A percentile compares a stretch with the other conserved stretches of the same genome.
phyloP scores from a whole-genome alignment of 1,284 basidiomycete genomes.

The Trametes polyzona region DNA sequence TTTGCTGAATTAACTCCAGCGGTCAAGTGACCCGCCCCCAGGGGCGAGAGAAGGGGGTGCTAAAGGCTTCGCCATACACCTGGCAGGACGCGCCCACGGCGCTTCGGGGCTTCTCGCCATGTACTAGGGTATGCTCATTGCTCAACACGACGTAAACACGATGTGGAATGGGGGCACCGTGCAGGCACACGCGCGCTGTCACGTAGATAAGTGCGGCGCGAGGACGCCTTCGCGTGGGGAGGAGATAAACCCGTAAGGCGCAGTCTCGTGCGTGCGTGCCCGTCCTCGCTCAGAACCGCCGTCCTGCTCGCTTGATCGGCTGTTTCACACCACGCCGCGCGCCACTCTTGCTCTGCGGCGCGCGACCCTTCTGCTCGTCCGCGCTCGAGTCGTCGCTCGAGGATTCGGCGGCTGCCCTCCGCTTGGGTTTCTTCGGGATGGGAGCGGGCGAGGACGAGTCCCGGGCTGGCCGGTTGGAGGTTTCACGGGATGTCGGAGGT shows the following conservation, averaged over 20 bases:
- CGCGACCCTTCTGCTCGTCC: constrained; percentile 46
- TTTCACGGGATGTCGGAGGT: constrained; percentile 9
- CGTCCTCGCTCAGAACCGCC: constrained; percentile 69
- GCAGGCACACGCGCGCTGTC: constrained; percentile 15
- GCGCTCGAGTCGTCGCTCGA: constrained; percentile 64
- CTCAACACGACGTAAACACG: constrained; percentile 26
- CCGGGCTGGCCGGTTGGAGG: constrained; percentile 4
- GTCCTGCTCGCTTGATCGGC: constrained; percentile 73
- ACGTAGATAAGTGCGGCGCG: constrained; percentile 13
- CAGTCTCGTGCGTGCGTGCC: neutral
- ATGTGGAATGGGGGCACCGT: constrained; percentile 12
- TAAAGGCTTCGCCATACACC: constrained; percentile 8
- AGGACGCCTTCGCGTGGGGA: constrained; percentile 11
- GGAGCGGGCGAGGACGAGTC: constrained; percentile 41
- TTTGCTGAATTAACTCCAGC: constrained; percentile 19
- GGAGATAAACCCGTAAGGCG: constrained; percentile 10
- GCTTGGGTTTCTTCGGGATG: constrained; percentile 50
- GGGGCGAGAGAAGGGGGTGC: constrained; percentile 13
- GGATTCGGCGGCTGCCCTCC: constrained; percentile 31
- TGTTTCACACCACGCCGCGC: constrained; percentile 60
- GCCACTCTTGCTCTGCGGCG: constrained; percentile 41
- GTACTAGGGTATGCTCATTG: constrained; percentile 15
- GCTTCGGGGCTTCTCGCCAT: constrained; percentile 18
- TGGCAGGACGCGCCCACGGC: constrained; percentile 4
- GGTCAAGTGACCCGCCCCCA: constrained; percentile 20